Base-by-base conservation (phyloP, 345 rosid genomes). In the Melastoma malabathricum region DNA sequence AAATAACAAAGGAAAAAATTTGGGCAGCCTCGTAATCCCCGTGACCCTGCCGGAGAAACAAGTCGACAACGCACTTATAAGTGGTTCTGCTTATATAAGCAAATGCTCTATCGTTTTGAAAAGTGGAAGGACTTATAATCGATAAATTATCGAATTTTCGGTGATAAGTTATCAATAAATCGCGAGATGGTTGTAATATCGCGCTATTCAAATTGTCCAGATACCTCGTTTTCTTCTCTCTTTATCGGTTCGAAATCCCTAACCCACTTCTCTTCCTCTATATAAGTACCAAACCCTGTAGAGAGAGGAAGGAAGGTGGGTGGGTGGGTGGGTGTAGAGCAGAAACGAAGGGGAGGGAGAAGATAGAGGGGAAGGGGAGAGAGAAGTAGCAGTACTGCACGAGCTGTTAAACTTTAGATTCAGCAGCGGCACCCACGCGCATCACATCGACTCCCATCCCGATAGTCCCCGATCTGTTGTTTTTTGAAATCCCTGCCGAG, bases 221-320 rank as follows among this genome's bases (percentile, higher is more conserved):
- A 18, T 53, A 29, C 55, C 31, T 51, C 55, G 43, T 18, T 51
- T 51, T 13, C 34, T 5, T 47, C 58, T 16, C 58, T 16, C 15
- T 19, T 44, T 54, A 22, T 54, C 58, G 23, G 20, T 46, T 54
- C 25, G 16, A 54, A 54, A 54, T 54, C 58, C 58, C 58, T 54
- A 54, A 43, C 58, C 51, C 48, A 44, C 58, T 43, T 43, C 58
- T 54, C 48, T 44, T 14, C 29, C 58, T 43, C 48, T 43, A 43
- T 54, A 54, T 54, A 43, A 43, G 15, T 34, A 20, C 58, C 48
- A 13, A 13, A 54, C 39, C 38, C 44, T 34, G 56, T 34, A 52
- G 56, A 52, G 56, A 52, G 56, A 52, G 56, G 31, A 9, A 22
- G 25, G 25, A 22, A 22, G 25, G 25, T 1, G 4, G 25, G 25